Base-by-base conservation (phyloP, 371 early-diverging fungal genomes). In the Rhizoclosmatium hyalinum region DNA sequence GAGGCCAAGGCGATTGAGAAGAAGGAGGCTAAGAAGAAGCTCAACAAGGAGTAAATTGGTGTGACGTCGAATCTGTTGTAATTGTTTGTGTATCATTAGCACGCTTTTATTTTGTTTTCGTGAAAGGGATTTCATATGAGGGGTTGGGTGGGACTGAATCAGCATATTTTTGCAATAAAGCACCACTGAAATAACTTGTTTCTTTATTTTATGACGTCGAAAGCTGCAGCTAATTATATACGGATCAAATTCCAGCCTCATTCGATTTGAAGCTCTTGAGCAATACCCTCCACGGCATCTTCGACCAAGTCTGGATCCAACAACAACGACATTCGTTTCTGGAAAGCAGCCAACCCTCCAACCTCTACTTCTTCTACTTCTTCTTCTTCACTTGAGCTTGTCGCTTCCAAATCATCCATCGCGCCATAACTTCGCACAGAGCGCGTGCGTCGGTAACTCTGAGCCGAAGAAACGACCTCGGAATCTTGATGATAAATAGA, bases 1-100 rank as follows among this genome's bases (percentile, higher is more conserved):
- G 86, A 83, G 44, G 41, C 80, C 55, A 85, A 85, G 80, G 77
- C 77, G n/a, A 46, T 79, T 42, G 82, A 83, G 72, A 82, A 79
- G 79, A 83, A 82, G 80, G 83, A 77, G 47, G 77, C 72, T n/a
- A 85, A 85, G 79, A 83, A 82, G 75, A 80, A 81, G 78, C 39
- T 83, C 54, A 76, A 68, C 41, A 75, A 70, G 47, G 42, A 80
- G 42, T 80, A 65, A 71, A 57, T 14, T 56, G 32, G 53, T 56
- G 14, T 19, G 50, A 12, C 17, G 50, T 17, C 17, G 17, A 50
- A 50, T 50, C 50, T 50, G 50, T 50, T 50, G 17, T 50, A 50
- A 50, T 50, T 12, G 50, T 50, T 12, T 12, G 6, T 50, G 17
- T 50, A 50, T 12, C 50, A 12, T 12, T 50, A 12, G 6, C 17